Conservation (phyloP, 495 filamentous ascomycete species). For the Aspergillus funiculosus region DNA sequence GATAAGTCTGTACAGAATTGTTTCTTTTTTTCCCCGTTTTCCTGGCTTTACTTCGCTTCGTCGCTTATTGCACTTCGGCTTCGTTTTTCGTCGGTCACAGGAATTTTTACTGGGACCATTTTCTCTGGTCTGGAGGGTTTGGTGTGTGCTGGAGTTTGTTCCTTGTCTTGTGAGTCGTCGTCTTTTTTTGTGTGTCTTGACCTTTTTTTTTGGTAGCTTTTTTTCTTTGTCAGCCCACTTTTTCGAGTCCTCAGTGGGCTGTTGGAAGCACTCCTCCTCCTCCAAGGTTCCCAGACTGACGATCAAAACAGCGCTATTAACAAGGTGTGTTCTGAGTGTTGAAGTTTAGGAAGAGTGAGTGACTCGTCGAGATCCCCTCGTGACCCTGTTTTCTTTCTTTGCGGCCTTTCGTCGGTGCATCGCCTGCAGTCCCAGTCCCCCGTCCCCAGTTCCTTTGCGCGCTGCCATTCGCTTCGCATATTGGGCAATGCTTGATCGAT, state of each 20-base stretch:
- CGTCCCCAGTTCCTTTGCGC: not conserved
- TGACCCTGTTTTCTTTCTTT: conserved; percentile 8
- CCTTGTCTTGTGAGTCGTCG: conserved; percentile 10
- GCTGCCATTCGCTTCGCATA: too few relatives aligned
- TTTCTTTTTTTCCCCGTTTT: conserved; percentile 7
- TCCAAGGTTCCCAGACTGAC: conserved; percentile 36
- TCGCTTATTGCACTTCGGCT: conserved; percentile 19
- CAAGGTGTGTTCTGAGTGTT: conserved; percentile 19
- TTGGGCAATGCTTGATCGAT: too few relatives aligned
- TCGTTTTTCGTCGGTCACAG: conserved; percentile 6
- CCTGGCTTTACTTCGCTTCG: conserved; percentile 16
- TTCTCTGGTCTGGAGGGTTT: conserved; percentile 19
- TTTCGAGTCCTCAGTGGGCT: conserved; percentile 27
- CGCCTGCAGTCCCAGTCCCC: not conserved
- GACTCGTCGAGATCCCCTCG: conserved; percentile 8
- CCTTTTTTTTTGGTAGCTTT: conserved; percentile 12
- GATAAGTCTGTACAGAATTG: too few relatives aligned
- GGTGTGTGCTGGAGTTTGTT: conserved; percentile 26
- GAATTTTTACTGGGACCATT: conserved; percentile 5
- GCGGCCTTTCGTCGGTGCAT: conserved; percentile 2
- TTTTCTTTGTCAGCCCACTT: conserved; percentile 25
- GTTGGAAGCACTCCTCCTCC: conserved; percentile 30
- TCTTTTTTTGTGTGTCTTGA: conserved; percentile 12
- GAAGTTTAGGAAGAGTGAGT: conserved; percentile 30
- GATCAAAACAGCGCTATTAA: conserved; percentile 21